These are phyloP conservation scores for Centrapalus pauciflorus DNA, from an alignment of 129 eudicot genomes.

Conservation along the genomic window DNA sequence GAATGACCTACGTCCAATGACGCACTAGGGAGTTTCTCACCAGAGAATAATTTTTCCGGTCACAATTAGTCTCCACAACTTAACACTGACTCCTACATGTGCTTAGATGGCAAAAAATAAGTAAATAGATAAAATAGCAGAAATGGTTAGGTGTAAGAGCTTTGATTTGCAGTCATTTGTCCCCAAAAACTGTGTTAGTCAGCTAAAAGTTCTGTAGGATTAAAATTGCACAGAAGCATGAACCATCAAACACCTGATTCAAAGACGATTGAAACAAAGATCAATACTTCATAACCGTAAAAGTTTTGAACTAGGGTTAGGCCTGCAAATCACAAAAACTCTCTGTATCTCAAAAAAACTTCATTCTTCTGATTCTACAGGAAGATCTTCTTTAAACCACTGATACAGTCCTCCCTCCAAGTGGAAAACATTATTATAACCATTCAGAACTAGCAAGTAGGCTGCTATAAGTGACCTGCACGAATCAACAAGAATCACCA, in stretches of 20 bases:
- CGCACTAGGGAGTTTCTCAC: too few species aligned
- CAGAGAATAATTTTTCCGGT: too few species aligned
- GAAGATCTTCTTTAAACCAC: slow-evolving; percentile 86
- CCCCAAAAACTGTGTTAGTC: neutral
- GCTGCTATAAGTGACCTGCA: slow-evolving; percentile 99
- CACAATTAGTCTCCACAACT: too few species aligned
- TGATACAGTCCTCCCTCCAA: slow-evolving; percentile 87
- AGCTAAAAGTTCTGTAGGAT: neutral
- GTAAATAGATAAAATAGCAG: neutral
- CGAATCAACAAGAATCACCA: slow-evolving; percentile 10
- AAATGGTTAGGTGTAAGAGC: neutral
- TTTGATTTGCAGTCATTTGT: neutral
- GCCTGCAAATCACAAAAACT: slow-evolving; percentile 13
- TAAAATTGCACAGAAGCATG: neutral
- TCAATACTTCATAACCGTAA: slow-evolving; percentile 9
- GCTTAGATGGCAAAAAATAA: neutral
- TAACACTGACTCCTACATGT: neutral
- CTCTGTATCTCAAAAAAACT: slow-evolving; percentile 22
- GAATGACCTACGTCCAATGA: too few species aligned
- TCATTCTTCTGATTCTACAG: slow-evolving; percentile 68
- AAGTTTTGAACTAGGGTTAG: slow-evolving; percentile 15
- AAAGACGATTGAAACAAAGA: slow-evolving; percentile 20
- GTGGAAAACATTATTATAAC: slow-evolving; percentile 82
- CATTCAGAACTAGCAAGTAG: slow-evolving; percentile 89
- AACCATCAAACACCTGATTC: neutral